phyloP scores from a whole-genome alignment of 75 land plant species.

The Sequoiadendron giganteum region DNA sequence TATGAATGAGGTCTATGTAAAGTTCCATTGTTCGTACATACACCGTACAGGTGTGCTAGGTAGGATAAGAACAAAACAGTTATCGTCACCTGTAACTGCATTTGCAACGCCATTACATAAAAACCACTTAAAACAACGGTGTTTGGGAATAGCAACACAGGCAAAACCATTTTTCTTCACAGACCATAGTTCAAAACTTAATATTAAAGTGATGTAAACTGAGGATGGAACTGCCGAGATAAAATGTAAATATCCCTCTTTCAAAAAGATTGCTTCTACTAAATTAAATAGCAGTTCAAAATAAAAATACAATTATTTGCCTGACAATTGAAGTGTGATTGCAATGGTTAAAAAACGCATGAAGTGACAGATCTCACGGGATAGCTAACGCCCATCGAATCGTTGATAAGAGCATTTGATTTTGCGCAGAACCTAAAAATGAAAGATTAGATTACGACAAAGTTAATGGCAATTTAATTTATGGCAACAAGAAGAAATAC shows the following conservation, averaged over 20 bases:
- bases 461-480: background rate
- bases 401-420: constrained; percentile 33
- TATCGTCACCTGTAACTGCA: background rate
- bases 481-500: background rate
- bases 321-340: background rate
- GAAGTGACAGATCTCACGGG: constrained; percentile 20
- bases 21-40: background rate
- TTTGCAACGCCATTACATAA: background rate
- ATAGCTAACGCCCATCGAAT: constrained; percentile 33
- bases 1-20: background rate
- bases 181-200: background rate
- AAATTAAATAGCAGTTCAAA: too few relatives aligned
- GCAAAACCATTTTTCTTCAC: background rate
- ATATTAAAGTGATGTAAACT: background rate
- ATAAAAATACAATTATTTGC: too few relatives aligned
- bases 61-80: background rate
- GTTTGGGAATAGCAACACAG: background rate
- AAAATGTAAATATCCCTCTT: background rate
- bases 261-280: background rate
- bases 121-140: background rate
- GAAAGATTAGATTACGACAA: background rate
- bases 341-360: background rate
- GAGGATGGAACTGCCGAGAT: background rate
- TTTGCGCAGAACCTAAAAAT: constrained; percentile 31
- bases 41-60: background rate